Evolutionary conservation across 148 eudicot species (phyloP).

Genomic region (Beta vulgaris): DNA sequence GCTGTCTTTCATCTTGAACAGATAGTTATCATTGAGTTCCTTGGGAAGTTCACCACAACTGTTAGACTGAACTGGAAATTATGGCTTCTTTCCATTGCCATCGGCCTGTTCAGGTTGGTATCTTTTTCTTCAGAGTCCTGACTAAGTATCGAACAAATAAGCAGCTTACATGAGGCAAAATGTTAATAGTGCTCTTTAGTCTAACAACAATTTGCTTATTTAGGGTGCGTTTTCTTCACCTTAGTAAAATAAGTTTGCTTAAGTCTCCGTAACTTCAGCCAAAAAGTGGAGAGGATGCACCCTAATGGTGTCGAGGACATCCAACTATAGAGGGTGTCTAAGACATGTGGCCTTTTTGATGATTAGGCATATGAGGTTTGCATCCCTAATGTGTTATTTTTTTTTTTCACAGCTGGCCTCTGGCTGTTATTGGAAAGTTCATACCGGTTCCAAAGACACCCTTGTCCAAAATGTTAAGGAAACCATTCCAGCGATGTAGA

Average conservation of each 20-base stretch:
- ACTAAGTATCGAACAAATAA: background rate
- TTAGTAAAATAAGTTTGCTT: too few species aligned
- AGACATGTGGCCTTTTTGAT: too few species aligned
- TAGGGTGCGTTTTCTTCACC: too few species aligned
- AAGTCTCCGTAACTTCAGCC: too few species aligned
- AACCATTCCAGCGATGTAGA: constrained; percentile 51
- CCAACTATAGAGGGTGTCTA: too few species aligned
- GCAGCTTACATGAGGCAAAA: background rate
- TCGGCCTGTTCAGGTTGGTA: constrained; percentile 70
- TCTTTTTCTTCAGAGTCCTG: background rate
- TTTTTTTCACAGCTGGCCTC: constrained; percentile 72
- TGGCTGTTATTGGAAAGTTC: constrained; percentile 64
- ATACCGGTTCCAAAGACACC: constrained; percentile 91
- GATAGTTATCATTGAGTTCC: constrained; percentile 69
- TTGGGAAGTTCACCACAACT: constrained; percentile 64
- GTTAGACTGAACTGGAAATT: constrained; percentile 53
- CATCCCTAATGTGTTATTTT: constrained; percentile 11
- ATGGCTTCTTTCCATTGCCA: constrained; percentile 61
- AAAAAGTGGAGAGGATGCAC: too few species aligned
- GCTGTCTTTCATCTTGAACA: constrained; percentile 20
- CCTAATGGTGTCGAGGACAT: too few species aligned
- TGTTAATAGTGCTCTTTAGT: background rate
- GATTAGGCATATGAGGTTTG: background rate
- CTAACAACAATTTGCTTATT: too few species aligned
- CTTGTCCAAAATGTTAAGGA: constrained; percentile 52